These are phyloP conservation scores for Colletotrichum sp. DNA, from an alignment of 2,329 filamentous ascomycete species.

Conservation along the genomic window DNA sequence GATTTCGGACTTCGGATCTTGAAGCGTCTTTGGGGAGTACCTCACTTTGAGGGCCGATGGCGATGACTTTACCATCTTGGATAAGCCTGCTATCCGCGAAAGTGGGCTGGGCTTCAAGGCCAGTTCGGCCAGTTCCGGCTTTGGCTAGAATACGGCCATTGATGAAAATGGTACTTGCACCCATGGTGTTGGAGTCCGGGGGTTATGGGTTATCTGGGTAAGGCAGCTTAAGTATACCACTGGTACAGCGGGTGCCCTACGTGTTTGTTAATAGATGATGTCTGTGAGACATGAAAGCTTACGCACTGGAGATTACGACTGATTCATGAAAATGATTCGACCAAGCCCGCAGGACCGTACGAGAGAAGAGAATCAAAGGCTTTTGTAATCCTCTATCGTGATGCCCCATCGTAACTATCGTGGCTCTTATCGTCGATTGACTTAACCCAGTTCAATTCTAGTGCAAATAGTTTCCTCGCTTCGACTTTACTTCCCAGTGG, in stretches of 20 bases:
- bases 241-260: not conserved
- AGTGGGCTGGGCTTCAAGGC: slow-evolving; percentile 21
- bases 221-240: not conserved
- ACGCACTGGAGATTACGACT: not conserved
- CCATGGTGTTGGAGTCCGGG: not conserved
- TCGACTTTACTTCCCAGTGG: not conserved
- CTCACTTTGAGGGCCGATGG: not conserved
- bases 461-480: not conserved
- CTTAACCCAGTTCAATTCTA: not conserved
- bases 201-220: not conserved
- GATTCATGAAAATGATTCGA: not conserved
- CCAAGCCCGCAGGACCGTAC: not conserved
- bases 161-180: slow-evolving; percentile 21
- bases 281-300: not conserved
- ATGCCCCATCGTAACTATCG: not conserved
- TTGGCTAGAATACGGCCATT: slow-evolving; percentile 33
- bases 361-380: not conserved
- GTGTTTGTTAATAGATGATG: not conserved
- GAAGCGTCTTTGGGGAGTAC: not conserved
- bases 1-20: not conserved
- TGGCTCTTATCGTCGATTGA: not conserved
- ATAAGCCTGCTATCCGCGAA: slow-evolving; percentile 8
- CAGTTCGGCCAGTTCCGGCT: slow-evolving; percentile 24
- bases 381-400: not conserved
- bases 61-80: not conserved